Evolutionary conservation across 106 monocot genomes (phyloP).

Genomic region (Acorus calamus): DNA sequence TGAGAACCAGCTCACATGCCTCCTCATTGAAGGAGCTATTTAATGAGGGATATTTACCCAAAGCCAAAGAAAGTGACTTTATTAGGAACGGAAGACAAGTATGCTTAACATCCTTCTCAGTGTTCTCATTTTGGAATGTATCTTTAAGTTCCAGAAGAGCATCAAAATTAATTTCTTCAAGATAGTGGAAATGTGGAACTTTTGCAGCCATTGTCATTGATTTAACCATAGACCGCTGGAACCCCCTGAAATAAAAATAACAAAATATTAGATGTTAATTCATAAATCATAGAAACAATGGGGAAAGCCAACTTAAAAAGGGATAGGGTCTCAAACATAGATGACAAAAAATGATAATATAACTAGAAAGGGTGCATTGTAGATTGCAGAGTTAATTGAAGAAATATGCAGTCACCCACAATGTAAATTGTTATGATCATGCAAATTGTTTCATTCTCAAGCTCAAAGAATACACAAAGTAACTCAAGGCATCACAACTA

Average conservation of each 20-base stretch:
- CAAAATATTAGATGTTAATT: background rate
- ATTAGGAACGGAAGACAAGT: constrained; percentile 94
- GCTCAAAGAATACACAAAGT: too few relatives aligned
- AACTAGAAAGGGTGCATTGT: too few relatives aligned
- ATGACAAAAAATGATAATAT: too few relatives aligned
- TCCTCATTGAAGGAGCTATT: constrained; percentile 89
- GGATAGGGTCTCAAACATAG: too few relatives aligned
- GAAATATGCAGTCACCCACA: too few relatives aligned
- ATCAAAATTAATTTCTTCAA: constrained; percentile 91
- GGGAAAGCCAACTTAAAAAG: too few relatives aligned
- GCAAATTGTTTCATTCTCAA: too few relatives aligned
- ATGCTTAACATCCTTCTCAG: constrained; percentile 65
- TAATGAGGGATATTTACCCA: constrained; percentile 62
- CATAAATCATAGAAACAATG: too few relatives aligned
- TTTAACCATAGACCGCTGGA: constrained; percentile 81
- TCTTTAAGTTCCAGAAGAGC: constrained; percentile 80
- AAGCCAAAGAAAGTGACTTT: constrained; percentile 85
- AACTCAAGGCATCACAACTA: too few relatives aligned
- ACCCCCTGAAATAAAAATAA: constrained; percentile 58
- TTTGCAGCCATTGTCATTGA: constrained; percentile 92
- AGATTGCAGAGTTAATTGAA: too few relatives aligned
- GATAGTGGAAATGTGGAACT: constrained; percentile 91
- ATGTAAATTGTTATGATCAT: too few relatives aligned
- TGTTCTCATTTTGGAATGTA: constrained; percentile 63
- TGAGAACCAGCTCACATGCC: constrained; percentile 66